These are phyloP conservation scores for Sugiyamaella americana DNA, from an alignment of 805 yeast genomes.

Conservation along the genomic window DNA sequence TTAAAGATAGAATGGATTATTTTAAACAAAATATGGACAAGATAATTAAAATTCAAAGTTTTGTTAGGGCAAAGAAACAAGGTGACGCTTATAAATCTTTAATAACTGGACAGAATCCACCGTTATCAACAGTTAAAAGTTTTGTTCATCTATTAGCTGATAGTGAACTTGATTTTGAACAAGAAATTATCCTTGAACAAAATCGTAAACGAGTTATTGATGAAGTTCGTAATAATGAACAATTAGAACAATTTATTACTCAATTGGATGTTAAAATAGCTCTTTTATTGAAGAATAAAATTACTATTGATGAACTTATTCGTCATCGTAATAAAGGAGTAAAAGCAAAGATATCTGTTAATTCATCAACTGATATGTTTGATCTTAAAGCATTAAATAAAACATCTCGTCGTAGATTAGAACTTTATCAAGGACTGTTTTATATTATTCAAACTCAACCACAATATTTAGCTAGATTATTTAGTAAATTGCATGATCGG, in stretches of 20 bases:
- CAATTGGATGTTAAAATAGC: constrained; percentile 74
- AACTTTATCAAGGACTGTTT: constrained; percentile 68
- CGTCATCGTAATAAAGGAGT: constrained; percentile 36
- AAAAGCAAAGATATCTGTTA: constrained; percentile 8
- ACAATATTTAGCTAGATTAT: constrained; percentile 55
- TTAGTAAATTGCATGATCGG: constrained; percentile 30
- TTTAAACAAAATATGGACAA: constrained; percentile 52
- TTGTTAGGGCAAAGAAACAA: constrained; percentile 59
- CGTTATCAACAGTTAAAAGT: constrained; percentile 64
- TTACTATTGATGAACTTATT: constrained; percentile 64
- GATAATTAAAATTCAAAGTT: constrained; percentile 68
- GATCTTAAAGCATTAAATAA: constrained; percentile 36
- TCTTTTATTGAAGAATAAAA: constrained; percentile 69
- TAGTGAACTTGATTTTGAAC: constrained; percentile 65
- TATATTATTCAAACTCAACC: constrained; percentile 83
- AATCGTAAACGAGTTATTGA: constrained; percentile 63
- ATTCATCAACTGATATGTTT: constrained; percentile 29
- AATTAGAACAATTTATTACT: constrained; percentile 65
- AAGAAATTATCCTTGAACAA: constrained; percentile 63
- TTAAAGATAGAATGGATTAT: constrained; percentile 34
- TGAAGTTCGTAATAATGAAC: constrained; percentile 63
- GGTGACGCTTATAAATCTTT: constrained; percentile 69
- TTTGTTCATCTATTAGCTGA: constrained; percentile 73
- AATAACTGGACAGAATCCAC: constrained; percentile 66
- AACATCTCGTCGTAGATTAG: constrained; percentile 43